Evolutionary conservation across 306 rosid genomes (phyloP).

Genomic region (Heteromeles arbutifolia): DNA sequence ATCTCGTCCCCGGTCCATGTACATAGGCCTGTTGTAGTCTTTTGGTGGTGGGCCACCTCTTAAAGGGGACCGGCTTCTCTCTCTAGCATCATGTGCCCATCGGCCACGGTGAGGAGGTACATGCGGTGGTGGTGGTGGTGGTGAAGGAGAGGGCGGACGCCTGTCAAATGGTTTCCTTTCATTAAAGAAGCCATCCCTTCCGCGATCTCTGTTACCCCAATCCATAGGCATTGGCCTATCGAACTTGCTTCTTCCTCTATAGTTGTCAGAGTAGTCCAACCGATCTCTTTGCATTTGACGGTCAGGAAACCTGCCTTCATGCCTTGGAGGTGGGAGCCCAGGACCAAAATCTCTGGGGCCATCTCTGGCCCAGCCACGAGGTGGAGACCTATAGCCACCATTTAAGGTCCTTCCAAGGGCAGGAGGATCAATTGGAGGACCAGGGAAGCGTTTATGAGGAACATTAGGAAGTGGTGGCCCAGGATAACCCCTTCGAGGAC

Average conservation of each 20-base stretch:
- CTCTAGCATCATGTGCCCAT: conserved; percentile 58
- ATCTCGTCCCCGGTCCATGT: conserved; percentile 44
- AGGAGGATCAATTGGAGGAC: conserved; percentile 66
- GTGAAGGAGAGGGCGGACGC: conserved; percentile 62
- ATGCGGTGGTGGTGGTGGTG: conserved; percentile 25
- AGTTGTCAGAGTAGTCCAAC: conserved; percentile 49
- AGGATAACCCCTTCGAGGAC: conserved; percentile 73
- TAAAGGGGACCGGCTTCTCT: conserved; percentile 75
- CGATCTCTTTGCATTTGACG: conserved; percentile 55
- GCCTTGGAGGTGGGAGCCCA: conserved; percentile 62
- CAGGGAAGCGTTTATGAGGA: conserved; percentile 68
- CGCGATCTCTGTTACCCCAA: conserved; percentile 66
- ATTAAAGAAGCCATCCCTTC: conserved; percentile 53
- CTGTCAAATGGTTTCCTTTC: conserved; percentile 75
- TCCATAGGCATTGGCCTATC: conserved; percentile 65
- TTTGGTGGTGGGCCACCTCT: conserved; percentile 59
- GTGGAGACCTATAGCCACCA: conserved; percentile 84
- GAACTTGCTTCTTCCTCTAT: conserved; percentile 67
- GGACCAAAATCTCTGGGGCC: conserved; percentile 64
- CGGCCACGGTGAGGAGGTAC: conserved; percentile 45
- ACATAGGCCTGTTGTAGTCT: conserved; percentile 51
- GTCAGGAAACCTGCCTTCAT: conserved; percentile 64
- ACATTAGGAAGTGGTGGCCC: conserved; percentile 53
- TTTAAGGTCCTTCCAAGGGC: conserved; percentile 66
- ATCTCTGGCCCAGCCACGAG: conserved; percentile 71